Conservation (phyloP, 75 land plant genomes). For the Pseudotsuga menziesii region DNA sequence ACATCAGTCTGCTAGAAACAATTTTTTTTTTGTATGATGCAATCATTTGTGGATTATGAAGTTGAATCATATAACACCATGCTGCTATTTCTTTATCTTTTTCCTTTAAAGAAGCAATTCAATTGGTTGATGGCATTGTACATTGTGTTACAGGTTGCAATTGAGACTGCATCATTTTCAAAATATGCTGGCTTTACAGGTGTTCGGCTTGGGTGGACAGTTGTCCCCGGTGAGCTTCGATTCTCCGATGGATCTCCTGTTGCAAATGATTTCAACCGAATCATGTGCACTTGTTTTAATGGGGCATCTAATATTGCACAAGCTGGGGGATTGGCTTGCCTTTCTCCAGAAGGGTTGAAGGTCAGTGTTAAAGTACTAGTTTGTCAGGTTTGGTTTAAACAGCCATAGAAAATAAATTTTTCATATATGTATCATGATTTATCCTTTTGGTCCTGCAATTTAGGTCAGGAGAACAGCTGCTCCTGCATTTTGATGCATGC, state of each 20-base stretch:
- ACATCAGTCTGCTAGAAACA: background rate
- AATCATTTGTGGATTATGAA: background rate
- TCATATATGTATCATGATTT: background rate
- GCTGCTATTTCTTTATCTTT: no score
- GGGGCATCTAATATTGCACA: slow-evolving; percentile 92
- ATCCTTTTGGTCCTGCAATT: background rate
- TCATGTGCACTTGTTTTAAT: slow-evolving; percentile 90
- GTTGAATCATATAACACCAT: background rate
- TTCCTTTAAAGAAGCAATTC: background rate
- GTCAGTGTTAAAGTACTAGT: slow-evolving; percentile 21
- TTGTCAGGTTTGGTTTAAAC: background rate
- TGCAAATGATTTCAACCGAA: slow-evolving; percentile 85
- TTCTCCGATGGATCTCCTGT: slow-evolving; percentile 89
- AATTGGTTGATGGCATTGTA: background rate
- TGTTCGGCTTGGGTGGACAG: slow-evolving; percentile 95
- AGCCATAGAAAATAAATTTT: no score
- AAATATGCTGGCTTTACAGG: slow-evolving; percentile 98
- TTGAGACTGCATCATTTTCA: slow-evolving; percentile 86
- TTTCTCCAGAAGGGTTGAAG: slow-evolving; percentile 84
- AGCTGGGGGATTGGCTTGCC: slow-evolving; percentile 89
- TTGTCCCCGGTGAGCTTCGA: slow-evolving; percentile 72
- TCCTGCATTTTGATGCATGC: background rate
- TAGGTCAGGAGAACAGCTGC: background rate
- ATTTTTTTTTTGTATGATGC: background rate
- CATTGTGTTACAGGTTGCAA: slow-evolving; percentile 57